phyloP scores from a whole-genome alignment of 2,329 filamentous ascomycete genomes.

The Pestalotiopsis sp. region DNA sequence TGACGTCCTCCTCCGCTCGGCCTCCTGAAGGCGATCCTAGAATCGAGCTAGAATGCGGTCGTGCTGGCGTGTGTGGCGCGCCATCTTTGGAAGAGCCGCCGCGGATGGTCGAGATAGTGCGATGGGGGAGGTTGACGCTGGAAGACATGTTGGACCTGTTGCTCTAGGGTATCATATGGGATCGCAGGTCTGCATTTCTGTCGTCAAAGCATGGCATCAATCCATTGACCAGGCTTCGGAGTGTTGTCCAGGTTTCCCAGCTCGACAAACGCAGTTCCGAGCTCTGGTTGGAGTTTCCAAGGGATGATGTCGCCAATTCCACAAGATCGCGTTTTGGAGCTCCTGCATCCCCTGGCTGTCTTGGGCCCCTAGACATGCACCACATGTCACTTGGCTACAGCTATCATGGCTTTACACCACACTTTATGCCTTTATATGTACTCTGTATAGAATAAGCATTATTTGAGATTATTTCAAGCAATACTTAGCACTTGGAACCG shows the following conservation, averaged over 20 bases:
- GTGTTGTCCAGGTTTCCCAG: background rate
- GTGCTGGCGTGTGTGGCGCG: constrained; percentile 62
- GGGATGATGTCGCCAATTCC: constrained; percentile 6
- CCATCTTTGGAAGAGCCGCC: constrained; percentile 36
- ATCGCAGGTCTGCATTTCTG: background rate
- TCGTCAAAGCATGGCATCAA: constrained; percentile 1
- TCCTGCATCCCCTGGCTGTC: constrained; percentile 4
- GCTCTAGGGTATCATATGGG: background rate
- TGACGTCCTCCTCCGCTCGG: constrained; percentile 78
- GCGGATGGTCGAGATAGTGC: constrained; percentile 61
- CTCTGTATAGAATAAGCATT: too few relatives aligned
- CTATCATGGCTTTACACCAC: background rate
- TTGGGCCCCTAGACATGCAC: background rate
- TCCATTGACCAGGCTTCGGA: background rate
- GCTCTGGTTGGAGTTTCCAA: background rate
- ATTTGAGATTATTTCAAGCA: too few relatives aligned
- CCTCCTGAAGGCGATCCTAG: constrained; percentile 64
- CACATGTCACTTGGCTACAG: background rate
- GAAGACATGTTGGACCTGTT: constrained; percentile 43
- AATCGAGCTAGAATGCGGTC: constrained; percentile 51
- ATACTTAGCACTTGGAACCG: too few relatives aligned
- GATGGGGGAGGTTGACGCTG: constrained; percentile 53
- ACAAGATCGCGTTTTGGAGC: constrained; percentile 3
- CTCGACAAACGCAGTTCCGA: background rate
- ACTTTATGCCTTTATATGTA: too few relatives aligned